Percentiles rank a stretch among this genome's conserved stretches.
Evolutionary conservation across 148 eudicot genomes (phyloP).

Genomic region (Polygonum maritimum): DNA sequence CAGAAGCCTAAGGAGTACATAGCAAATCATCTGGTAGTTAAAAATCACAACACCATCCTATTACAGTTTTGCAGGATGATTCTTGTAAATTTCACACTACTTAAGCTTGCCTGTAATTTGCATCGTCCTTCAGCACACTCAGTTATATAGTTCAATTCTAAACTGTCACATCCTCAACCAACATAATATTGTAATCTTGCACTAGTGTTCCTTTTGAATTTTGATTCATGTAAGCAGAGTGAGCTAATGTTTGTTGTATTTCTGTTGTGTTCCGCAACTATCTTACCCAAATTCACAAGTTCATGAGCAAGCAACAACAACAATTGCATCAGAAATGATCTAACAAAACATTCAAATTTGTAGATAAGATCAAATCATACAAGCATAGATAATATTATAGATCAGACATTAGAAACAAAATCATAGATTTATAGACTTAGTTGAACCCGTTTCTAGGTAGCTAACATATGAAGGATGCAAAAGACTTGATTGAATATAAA

Average conservation of each 20-base stretch:
- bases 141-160: too few relatives aligned
- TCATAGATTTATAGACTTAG: neutral
- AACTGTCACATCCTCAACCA: too few relatives aligned
- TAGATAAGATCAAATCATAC: neutral
- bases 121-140: neutral
- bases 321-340: neutral
- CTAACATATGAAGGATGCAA: too few relatives aligned
- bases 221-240: neutral
- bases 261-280: neutral
- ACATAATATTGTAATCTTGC: neutral
- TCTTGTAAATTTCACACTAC: neutral
- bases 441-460: neutral
- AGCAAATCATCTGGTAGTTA: neutral
- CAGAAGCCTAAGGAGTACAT: conserved; percentile 24
- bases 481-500: neutral
- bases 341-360: neutral
- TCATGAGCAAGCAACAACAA: too few relatives aligned
- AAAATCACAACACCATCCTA: neutral
- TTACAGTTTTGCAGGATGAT: neutral
- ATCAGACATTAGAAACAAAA: neutral
- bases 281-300: too few relatives aligned
- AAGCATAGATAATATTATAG: neutral
- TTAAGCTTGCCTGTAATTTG: neutral
- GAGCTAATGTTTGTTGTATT: neutral
- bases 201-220: neutral